These are phyloP conservation scores for Cornus suecica DNA, from an alignment of 148 eudicot species.

Conservation along the genomic window DNA sequence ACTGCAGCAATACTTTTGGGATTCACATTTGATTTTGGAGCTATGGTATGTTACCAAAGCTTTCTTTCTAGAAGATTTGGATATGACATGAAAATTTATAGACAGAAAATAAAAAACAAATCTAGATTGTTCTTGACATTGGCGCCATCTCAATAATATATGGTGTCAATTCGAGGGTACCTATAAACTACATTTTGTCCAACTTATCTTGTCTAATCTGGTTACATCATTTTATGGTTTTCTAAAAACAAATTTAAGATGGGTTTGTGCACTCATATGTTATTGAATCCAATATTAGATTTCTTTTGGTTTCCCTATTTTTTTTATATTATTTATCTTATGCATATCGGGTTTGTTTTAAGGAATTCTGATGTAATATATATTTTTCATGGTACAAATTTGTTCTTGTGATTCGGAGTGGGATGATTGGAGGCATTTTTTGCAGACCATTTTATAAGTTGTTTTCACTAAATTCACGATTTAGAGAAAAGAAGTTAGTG, in stretches of 20 bases:
- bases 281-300: too few relatives aligned
- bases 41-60: conserved; percentile 54
- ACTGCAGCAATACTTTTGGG: conserved; percentile 75
- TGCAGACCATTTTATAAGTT: conserved; percentile 64
- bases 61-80: not conserved
- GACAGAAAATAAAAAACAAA: not conserved
- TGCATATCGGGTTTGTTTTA: not conserved
- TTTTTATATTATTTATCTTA: too few relatives aligned
- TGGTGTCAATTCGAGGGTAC: too few relatives aligned
- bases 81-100: not conserved
- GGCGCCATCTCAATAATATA: too few relatives aligned
- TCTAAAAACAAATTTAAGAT: too few relatives aligned
- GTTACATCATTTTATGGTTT: too few relatives aligned
- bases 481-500: conserved; percentile 70
- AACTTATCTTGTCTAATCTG: not conserved
- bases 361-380: not conserved
- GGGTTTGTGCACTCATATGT: too few relatives aligned
- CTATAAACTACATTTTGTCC: not conserved
- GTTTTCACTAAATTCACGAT: conserved; percentile 45
- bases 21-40: conserved; percentile 52
- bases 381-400: not conserved
- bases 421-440: conserved; percentile 70
- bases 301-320: too few relatives aligned
- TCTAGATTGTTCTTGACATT: not conserved
- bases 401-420: conserved; percentile 44